These are phyloP conservation scores for Penicillium cataractarum DNA, from an alignment of 495 filamentous ascomycete genomes.

Conservation along the genomic window DNA sequence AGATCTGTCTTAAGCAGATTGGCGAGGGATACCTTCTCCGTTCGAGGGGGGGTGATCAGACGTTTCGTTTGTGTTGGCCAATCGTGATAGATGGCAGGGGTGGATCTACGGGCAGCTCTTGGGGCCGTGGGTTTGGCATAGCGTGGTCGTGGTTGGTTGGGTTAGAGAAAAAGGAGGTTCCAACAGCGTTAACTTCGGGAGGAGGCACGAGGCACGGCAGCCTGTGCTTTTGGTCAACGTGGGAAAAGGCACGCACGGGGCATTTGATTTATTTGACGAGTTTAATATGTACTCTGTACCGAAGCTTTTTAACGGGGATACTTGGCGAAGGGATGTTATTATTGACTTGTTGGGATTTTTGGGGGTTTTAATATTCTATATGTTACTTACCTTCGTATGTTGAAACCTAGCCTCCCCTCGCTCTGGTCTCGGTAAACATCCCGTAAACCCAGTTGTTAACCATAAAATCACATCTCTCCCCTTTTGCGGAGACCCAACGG, in stretches of 20 bases:
- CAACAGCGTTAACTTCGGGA: neutral
- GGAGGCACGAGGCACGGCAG: constrained; percentile 4
- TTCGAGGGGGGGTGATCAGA: neutral
- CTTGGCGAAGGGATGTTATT: neutral
- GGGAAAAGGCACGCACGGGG: constrained; percentile 2
- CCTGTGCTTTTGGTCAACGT: neutral
- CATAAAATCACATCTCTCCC: constrained; percentile 4
- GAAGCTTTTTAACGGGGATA: neutral
- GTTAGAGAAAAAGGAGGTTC: neutral
- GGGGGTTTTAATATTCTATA: too few species aligned
- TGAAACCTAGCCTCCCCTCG: too few species aligned
- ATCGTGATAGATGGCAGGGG: constrained; percentile 1
- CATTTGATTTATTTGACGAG: neutral
- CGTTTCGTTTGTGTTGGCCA: neutral
- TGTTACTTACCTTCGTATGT: too few species aligned
- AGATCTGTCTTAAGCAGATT: neutral
- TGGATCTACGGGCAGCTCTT: neutral
- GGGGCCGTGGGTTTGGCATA: neutral
- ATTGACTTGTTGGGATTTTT: too few species aligned
- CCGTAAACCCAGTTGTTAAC: constrained; percentile 4
- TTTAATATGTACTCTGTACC: neutral
- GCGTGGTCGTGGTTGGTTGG: neutral
- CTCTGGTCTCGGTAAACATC: neutral
- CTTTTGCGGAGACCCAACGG: constrained; percentile 16
- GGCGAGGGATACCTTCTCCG: constrained; percentile 11